Evolutionary conservation across 2,329 filamentous ascomycete species (phyloP).

Genomic region (Aspergillus calidoustus): DNA sequence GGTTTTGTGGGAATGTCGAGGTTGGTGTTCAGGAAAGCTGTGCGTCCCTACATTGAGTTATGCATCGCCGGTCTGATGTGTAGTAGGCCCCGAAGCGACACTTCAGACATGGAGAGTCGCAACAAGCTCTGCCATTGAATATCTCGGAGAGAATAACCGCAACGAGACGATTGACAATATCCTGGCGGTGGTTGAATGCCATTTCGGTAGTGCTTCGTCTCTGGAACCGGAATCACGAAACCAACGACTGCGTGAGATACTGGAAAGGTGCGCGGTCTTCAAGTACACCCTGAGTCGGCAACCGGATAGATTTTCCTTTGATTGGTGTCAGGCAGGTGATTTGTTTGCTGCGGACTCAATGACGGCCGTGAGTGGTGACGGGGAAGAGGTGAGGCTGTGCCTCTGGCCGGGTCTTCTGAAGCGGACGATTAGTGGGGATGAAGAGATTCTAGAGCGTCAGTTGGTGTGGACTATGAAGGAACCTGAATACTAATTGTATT

Average conservation of each 20-base stretch:
- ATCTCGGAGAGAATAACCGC: too few relatives aligned
- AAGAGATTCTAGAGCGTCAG: background rate
- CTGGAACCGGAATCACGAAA: background rate
- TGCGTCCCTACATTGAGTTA: background rate
- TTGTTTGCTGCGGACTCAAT: background rate
- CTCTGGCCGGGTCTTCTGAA: constrained; percentile 18
- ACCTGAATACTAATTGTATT: too few relatives aligned
- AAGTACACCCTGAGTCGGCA: constrained; percentile 9
- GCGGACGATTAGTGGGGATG: background rate
- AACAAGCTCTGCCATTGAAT: background rate
- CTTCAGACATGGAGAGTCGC: background rate
- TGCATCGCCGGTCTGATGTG: background rate
- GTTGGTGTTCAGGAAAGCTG: background rate
- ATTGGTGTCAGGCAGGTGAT: background rate
- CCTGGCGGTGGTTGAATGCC: background rate
- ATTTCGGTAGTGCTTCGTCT: background rate
- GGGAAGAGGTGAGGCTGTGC: background rate
- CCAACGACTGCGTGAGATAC: constrained; percentile 4
- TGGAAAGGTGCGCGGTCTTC: constrained; percentile 10
- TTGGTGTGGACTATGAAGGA: constrained; percentile 11
- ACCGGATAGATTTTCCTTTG: background rate
- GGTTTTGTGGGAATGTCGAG: background rate
- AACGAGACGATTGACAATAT: background rate
- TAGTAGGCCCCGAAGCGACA: background rate
- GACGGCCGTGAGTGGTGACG: constrained; percentile 9